These are phyloP conservation scores for Aspergillus sp. DNA, from an alignment of 2,329 filamentous ascomycete genomes.

Conservation along the genomic window DNA sequence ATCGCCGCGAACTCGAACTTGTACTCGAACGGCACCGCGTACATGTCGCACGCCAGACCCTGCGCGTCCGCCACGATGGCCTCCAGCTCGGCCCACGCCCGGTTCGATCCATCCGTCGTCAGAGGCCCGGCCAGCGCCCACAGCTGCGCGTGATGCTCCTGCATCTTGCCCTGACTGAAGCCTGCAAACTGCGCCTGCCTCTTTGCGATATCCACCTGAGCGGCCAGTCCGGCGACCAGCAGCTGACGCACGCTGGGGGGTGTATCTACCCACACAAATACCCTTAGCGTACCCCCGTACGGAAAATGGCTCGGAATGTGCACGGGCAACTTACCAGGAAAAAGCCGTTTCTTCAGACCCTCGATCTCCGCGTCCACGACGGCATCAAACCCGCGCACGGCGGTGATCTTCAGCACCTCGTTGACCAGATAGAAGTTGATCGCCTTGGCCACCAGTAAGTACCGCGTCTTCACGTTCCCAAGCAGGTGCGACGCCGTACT, in stretches of 20 bases:
- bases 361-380: conserved; percentile 13
- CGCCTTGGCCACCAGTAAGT: conserved; percentile 17
- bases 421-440: conserved; percentile 19
- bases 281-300: too few species aligned
- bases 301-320: too few species aligned
- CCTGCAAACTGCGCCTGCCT: conserved; percentile 14
- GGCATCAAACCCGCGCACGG: conserved; percentile 17
- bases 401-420: conserved; percentile 13
- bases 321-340: conserved; percentile 11
- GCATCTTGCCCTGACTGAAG: conserved; percentile 13
- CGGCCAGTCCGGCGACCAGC: conserved; percentile 11
- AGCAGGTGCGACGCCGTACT: conserved; percentile 13
- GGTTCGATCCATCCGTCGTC: conserved; percentile 8
- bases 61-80: conserved; percentile 20
- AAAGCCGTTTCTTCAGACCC: conserved; percentile 10
- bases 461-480: conserved; percentile 12
- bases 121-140: conserved; percentile 15
- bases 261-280: too few species aligned
- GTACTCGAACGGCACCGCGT: conserved; percentile 18
- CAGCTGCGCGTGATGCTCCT: conserved; percentile 10
- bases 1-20: conserved; percentile 15
- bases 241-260: conserved; percentile 11
- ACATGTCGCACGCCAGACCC: conserved; percentile 18
- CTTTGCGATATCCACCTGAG: conserved; percentile 12
- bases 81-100: conserved; percentile 12